Evolutionary conservation across 768 basidiomycete genomes (phyloP), one percentile per base, ranked within the genome.

Genomic region (Boletus tomentosulus): DNA sequence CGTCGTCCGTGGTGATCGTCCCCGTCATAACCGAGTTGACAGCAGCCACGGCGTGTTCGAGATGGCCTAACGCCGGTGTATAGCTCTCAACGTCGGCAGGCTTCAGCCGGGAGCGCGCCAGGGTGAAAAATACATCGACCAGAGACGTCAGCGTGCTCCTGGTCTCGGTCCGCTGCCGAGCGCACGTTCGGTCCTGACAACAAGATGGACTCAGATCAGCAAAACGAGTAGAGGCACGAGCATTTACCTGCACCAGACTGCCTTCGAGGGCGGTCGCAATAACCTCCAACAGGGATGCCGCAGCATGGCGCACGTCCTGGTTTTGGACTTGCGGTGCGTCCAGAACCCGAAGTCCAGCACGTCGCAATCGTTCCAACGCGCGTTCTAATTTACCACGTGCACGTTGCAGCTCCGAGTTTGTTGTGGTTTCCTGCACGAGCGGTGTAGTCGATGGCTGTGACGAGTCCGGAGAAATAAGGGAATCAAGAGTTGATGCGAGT

Each of bases 331-430:
- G 58, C 2, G 51, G 46, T 9, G 53, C 57, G 38, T 85, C 85
- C 16, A 86, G 49, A 19, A 75, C 57, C 44, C 77, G 80, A 33
- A 81, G 59, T 12, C 73, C 71, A n/a, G 72, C 69, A 48, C 84
- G 76, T 19, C 85, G 74, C 13, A 84, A 60, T 48, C 81, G 73
- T 63, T 87, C 87, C 11, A 89, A 56, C 0, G 83, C 79, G 25
- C 85, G 77, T 48, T 81, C 78, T 13, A 85, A 68, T 65, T 87
- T 89, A 22, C 72, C 75, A 19, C 69, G 70, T 31, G 74, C 68
- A 2, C 77, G 75, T 46, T 61, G 30, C 15, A 60, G 49, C 22
- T 66, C 58, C 63, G 37, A 8, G 57, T 62, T 51, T 6, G 25
- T 12, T 27, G 46, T 34, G 33, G 46, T 7, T 28, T 53, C 22